phyloP scores from a whole-genome alignment of 495 filamentous ascomycete genomes.

The Xylaria castorea region DNA sequence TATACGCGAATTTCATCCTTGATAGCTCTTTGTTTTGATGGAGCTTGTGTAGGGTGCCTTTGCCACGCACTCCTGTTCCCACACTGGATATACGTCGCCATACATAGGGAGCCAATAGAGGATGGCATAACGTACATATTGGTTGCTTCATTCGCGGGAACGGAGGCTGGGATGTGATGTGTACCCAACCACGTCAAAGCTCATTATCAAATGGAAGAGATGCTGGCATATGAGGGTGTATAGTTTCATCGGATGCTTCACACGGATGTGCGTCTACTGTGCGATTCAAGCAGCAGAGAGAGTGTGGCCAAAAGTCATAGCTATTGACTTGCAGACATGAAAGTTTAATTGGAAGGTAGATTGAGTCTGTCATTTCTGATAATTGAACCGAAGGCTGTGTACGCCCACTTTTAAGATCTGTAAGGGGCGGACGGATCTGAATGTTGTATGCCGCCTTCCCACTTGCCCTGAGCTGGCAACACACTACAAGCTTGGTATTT shows the following conservation, averaged over 20 bases:
- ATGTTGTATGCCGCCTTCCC: constrained; percentile 7
- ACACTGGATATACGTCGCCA: constrained; percentile 23
- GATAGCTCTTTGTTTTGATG: background rate
- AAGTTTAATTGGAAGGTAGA: constrained; percentile 11
- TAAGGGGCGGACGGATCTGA: constrained; percentile 13
- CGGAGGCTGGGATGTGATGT: constrained; percentile 13
- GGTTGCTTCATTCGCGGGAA: constrained; percentile 22
- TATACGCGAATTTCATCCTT: constrained; percentile 6
- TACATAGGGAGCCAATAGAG: constrained; percentile 16
- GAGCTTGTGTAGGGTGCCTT: constrained; percentile 7
- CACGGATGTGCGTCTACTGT: constrained; percentile 5
- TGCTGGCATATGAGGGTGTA: constrained; percentile 14
- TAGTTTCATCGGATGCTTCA: constrained; percentile 18
- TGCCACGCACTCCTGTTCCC: constrained; percentile 19
- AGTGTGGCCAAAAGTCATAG: constrained; percentile 3
- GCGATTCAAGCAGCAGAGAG: constrained; percentile 12
- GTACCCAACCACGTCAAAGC: constrained; percentile 22
- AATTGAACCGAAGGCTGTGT: background rate
- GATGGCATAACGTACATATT: constrained; percentile 13
- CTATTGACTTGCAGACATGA: background rate
- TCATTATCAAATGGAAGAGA: constrained; percentile 8
- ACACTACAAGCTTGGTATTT: background rate
- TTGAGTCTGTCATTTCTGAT: constrained; percentile 15
- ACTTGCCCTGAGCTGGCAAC: constrained; percentile 1
- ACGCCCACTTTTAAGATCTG: constrained; percentile 7